These are phyloP conservation scores for Ampelomyces quisqualis DNA, from an alignment of 2,329 filamentous ascomycete species.

Conservation along the genomic window DNA sequence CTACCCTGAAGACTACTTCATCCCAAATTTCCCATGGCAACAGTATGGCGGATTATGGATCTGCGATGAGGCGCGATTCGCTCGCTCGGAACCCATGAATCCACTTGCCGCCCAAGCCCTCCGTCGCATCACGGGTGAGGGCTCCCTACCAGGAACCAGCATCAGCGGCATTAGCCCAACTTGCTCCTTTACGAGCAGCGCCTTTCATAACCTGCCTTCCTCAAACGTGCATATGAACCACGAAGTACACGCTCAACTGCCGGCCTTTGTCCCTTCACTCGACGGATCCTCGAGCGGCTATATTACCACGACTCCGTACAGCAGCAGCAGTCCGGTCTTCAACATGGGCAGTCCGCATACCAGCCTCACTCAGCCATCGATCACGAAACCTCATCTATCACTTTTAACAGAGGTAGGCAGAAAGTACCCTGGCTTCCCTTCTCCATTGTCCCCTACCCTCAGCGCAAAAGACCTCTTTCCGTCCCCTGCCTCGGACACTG, in stretches of 20 bases:
- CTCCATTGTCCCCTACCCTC: slow-evolving; percentile 31
- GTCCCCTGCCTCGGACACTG: slow-evolving; percentile 26
- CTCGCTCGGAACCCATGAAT: slow-evolving; percentile 28
- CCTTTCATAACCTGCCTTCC: slow-evolving; percentile 10
- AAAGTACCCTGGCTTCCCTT: slow-evolving; percentile 39
- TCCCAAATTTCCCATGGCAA: slow-evolving; percentile 43
- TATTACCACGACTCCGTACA: neutral
- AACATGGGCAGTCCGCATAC: slow-evolving; percentile 19
- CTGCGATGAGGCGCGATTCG: slow-evolving; percentile 42
- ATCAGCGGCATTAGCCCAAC: slow-evolving; percentile 15
- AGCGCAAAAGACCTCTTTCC: slow-evolving; percentile 32
- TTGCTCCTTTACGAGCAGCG: slow-evolving; percentile 17
- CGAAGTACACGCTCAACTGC: slow-evolving; percentile 1
- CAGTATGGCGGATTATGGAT: slow-evolving; percentile 43
- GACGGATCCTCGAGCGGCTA: slow-evolving; percentile 14
- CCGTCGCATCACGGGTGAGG: slow-evolving; percentile 34
- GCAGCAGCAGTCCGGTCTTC: slow-evolving; percentile 14
- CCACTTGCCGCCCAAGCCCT: slow-evolving; percentile 28
- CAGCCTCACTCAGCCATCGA: slow-evolving; percentile 3
- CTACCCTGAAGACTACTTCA: slow-evolving; percentile 43
- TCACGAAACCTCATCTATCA: slow-evolving; percentile 17
- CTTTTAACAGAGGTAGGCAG: slow-evolving; percentile 31
- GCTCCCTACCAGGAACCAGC: slow-evolving; percentile 16
- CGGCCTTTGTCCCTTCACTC: slow-evolving; percentile 15
- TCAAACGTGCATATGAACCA: slow-evolving; percentile 1